Evolutionary conservation across 495 filamentous ascomycete species (phyloP).

Genomic region (Zalerion maritima): DNA sequence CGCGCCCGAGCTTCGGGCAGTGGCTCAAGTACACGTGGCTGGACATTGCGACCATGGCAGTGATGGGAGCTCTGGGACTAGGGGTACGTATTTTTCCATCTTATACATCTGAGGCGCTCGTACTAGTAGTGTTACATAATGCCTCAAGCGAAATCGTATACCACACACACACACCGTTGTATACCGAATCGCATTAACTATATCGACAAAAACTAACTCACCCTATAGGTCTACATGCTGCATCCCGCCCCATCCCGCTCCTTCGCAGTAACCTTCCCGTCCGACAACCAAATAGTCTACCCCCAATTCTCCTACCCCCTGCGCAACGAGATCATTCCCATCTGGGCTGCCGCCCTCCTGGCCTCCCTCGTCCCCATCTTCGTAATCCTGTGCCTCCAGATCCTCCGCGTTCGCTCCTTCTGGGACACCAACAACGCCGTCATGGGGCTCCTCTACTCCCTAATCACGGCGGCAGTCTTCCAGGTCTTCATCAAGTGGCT

Average conservation of each 20-base stretch:
- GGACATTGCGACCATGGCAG: slow-evolving; percentile 42
- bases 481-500: slow-evolving; percentile 43
- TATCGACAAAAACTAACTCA: slow-evolving; percentile 2
- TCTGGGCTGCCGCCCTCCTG: slow-evolving; percentile 41
- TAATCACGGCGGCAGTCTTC: slow-evolving; percentile 42
- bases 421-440: slow-evolving; percentile 53
- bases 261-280: slow-evolving; percentile 43
- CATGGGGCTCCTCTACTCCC: slow-evolving; percentile 43
- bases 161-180: too few species aligned
- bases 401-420: slow-evolving; percentile 47
- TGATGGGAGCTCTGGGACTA: slow-evolving; percentile 40
- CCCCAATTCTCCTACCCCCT: slow-evolving; percentile 47
- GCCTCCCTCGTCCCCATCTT: slow-evolving; percentile 39
- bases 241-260: slow-evolving; percentile 39
- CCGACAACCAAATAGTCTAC: slow-evolving; percentile 43
- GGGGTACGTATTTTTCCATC: slow-evolving; percentile 27
- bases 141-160: too few species aligned
- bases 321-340: slow-evolving; percentile 48
- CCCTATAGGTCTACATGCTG: slow-evolving; percentile 36
- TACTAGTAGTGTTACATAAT: too few species aligned
- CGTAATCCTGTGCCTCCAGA: slow-evolving; percentile 41
- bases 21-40: slow-evolving; percentile 44
- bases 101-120: too few species aligned
- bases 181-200: too few species aligned
- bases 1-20: slow-evolving; percentile 33